phyloP scores from a whole-genome alignment of 2,329 filamentous ascomycete genomes.

The Cladophialophora psammophila region DNA sequence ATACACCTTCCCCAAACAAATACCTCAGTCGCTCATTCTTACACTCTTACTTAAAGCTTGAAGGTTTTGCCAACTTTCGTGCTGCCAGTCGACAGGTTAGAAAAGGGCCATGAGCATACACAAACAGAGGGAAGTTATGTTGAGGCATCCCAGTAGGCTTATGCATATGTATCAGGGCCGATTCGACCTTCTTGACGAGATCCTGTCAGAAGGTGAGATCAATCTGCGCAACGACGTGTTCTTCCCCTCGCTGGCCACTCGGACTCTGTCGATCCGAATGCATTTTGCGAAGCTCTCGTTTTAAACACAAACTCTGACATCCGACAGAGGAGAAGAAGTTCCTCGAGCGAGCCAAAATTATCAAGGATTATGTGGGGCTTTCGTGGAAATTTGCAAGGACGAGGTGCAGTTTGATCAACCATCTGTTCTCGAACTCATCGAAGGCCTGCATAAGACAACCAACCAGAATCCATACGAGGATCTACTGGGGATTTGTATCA shows the following conservation, averaged over 20 bases:
- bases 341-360: neutral
- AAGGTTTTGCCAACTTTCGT: neutral
- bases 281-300: slow-evolving; percentile 1
- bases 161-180: neutral
- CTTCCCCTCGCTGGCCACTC: neutral
- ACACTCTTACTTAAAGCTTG: neutral
- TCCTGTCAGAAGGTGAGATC: neutral
- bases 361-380: neutral
- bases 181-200: neutral
- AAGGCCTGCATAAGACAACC: neutral
- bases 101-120: neutral
- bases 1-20: neutral
- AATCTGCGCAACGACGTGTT: neutral
- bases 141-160: neutral
- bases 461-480: slow-evolving; percentile 3
- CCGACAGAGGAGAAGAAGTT: neutral
- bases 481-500: neutral
- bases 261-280: neutral
- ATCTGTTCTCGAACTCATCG: neutral
- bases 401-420: slow-evolving; percentile 4
- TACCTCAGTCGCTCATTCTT: neutral
- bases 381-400: neutral
- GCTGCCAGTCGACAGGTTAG: neutral
- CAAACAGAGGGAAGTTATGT: neutral
- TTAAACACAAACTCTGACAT: neutral